These are phyloP conservation scores for Nicotiana undulata DNA, from an alignment of 257 asterid species.

Conservation along the genomic window DNA sequence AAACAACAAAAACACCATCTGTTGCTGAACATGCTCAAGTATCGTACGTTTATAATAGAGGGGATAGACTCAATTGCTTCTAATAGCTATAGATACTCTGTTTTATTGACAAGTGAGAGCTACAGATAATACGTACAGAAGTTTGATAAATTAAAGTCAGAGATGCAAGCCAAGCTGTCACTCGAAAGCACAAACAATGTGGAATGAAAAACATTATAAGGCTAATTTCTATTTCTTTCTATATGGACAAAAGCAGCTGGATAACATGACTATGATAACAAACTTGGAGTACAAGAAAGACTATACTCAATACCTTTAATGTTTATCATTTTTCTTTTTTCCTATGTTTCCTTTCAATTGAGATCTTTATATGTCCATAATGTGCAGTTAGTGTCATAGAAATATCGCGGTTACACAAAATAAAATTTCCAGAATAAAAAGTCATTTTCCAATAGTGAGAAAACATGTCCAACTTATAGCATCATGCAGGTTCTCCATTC, in stretches of 20 bases:
- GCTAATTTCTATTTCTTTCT: neutral
- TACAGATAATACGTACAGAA: neutral
- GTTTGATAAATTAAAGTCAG: neutral
- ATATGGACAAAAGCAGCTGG: neutral
- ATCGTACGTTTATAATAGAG: neutral
- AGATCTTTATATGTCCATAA: neutral
- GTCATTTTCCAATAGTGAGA: neutral
- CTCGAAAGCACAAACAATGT: neutral
- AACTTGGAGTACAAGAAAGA: neutral
- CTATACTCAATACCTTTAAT: neutral
- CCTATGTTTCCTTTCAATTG: neutral
- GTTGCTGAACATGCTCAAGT: neutral
- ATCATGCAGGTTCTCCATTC: neutral
- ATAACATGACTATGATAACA: neutral
- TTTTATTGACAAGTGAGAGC: neutral
- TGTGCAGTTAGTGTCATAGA: neutral
- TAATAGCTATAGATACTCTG: neutral
- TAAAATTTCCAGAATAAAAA: neutral
- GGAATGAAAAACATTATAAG: neutral
- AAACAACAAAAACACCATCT: neutral
- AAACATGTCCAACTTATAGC: neutral
- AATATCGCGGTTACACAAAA: neutral
- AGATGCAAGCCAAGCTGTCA: neutral
- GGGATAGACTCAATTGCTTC: neutral
- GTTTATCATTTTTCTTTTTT: neutral